phyloP scores from a whole-genome alignment of 441 rosid genomes.

The Cnidoscolus chayamansa region DNA sequence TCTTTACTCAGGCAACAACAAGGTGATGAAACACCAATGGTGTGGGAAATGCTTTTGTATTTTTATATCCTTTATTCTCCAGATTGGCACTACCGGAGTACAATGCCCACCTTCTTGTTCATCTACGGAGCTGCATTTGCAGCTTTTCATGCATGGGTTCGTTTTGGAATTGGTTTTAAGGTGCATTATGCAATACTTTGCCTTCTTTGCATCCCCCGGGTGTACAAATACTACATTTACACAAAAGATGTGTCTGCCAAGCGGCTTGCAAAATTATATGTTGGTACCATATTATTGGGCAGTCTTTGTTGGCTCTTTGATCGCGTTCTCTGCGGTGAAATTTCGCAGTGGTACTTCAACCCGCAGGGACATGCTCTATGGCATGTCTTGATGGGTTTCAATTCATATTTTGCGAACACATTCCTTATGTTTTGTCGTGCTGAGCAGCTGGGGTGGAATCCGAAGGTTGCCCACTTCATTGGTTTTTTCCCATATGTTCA shows the following conservation, averaged over 20 bases:
- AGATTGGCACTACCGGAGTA: conserved; percentile 91
- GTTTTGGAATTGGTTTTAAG: conserved; percentile 79
- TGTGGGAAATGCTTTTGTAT: conserved; percentile 94
- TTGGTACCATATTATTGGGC: conserved; percentile 55
- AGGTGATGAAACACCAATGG: conserved; percentile 92
- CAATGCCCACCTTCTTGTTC: conserved; percentile 89
- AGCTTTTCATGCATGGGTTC: conserved; percentile 51
- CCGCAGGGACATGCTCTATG: conserved; percentile 94
- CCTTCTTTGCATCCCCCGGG: conserved; percentile 84
- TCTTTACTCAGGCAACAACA: conserved; percentile 71
- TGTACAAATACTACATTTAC: conserved; percentile 91
- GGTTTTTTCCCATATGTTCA: conserved; percentile 74
- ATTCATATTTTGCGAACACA: conserved; percentile 73
- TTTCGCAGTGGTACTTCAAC: conserved; percentile 58
- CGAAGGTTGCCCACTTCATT: conserved; percentile 53
- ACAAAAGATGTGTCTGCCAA: conserved; percentile 62
- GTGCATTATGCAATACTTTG: conserved; percentile 70
- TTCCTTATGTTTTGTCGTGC: conserved; percentile 97
- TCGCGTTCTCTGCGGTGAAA: conserved; percentile 50
- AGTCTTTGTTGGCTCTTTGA: conserved; percentile 72
- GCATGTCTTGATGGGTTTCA: conserved; percentile 83
- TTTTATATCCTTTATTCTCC: conserved; percentile 91
- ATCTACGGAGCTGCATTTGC: conserved; percentile 83
- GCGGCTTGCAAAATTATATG: conserved; percentile 61
- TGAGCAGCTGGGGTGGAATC: conserved; percentile 72